These are phyloP conservation scores for Kalmusia sp. DNA, from an alignment of 2,329 filamentous ascomycete genomes.

Conservation along the genomic window DNA sequence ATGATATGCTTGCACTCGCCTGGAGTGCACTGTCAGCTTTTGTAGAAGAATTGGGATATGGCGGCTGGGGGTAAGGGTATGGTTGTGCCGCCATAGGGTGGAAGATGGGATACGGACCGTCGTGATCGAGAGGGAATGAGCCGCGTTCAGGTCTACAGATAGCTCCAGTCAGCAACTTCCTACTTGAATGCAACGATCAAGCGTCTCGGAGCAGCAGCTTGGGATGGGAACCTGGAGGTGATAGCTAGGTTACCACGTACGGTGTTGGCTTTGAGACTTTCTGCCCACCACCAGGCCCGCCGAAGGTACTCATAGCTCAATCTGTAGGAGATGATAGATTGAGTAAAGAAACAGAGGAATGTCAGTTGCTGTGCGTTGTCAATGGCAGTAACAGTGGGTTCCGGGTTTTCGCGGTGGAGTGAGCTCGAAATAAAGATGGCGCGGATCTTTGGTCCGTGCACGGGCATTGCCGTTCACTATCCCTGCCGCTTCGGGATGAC, in stretches of 20 bases:
- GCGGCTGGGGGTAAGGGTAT: constrained; percentile 3
- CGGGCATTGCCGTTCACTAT: constrained; percentile 5
- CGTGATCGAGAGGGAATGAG: constrained; percentile 95
- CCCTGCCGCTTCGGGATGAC: constrained; percentile 26
- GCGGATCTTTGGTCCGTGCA: constrained; percentile 25
- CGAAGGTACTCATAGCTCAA: constrained; percentile 67
- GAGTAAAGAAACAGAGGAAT: not conserved
- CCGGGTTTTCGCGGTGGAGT: constrained; percentile 24
- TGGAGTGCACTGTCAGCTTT: constrained; percentile 48
- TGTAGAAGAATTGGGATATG: not conserved
- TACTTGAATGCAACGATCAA: not conserved
- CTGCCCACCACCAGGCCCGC: constrained; percentile 71
- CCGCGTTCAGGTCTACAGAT: constrained; percentile 80
- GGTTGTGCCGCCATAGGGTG: constrained; percentile 54
- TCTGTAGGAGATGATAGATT: too few species aligned
- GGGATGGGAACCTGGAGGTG: constrained; percentile 5
- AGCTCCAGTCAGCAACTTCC: constrained; percentile 14
- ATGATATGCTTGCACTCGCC: constrained; percentile 95
- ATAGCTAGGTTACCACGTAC: constrained; percentile 55
- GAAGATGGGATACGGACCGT: constrained; percentile 60
- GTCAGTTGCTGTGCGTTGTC: not conserved
- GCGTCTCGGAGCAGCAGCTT: constrained; percentile 3
- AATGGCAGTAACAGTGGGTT: constrained; percentile 10
- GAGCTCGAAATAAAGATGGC: constrained; percentile 34
- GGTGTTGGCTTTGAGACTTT: constrained; percentile 72